Percentiles rank a stretch among this genome's conserved stretches.
Conservation (phyloP, 208 protist species). For the Porcisia hertigi region DNA sequence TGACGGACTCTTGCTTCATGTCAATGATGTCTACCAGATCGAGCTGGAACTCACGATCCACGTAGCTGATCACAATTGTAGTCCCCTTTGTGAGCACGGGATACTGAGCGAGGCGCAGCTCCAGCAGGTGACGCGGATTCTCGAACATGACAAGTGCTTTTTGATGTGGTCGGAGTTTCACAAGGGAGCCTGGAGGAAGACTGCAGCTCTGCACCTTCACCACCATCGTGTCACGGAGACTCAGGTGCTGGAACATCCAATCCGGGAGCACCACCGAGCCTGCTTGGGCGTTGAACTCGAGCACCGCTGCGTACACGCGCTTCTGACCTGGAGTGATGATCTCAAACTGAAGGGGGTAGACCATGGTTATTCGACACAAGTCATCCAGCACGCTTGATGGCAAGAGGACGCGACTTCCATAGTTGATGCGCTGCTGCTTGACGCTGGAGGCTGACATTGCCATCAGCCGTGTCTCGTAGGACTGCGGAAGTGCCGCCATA, state of each 20-base stretch:
- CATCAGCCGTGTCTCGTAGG: constrained; percentile 35
- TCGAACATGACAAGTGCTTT: constrained; percentile 91
- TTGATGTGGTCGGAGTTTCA: constrained; percentile 92
- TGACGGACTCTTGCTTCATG: constrained; percentile 38
- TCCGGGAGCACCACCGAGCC: constrained; percentile 89
- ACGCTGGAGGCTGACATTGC: constrained; percentile 37
- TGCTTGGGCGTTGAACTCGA: constrained; percentile 92
- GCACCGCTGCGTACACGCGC: constrained; percentile 82
- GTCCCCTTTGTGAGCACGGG: constrained; percentile 88
- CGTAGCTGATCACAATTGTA: constrained; percentile 92
- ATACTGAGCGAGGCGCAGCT: constrained; percentile 89
- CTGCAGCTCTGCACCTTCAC: constrained; percentile 76
- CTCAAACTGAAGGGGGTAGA: constrained; percentile 93
- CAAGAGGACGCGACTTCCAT: constrained; percentile 86
- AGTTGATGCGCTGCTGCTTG: constrained; percentile 54
- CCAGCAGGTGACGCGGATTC: constrained; percentile 93
- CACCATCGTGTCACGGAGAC: constrained; percentile 51
- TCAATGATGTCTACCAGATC: constrained; percentile 85
- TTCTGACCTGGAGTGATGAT: constrained; percentile 48
- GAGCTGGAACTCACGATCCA: constrained; percentile 84
- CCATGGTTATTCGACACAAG: constrained; percentile 75
- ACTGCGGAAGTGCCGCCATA: constrained; percentile 20
- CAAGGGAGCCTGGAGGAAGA: constrained; percentile 81
- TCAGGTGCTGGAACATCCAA: constrained; percentile 94
- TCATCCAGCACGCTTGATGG: constrained; percentile 77